Percentiles rank a stretch among this genome's conserved stretches.
Conservation (phyloP, 2,329 filamentous ascomycete genomes). For the Fusarium nematophilum region DNA sequence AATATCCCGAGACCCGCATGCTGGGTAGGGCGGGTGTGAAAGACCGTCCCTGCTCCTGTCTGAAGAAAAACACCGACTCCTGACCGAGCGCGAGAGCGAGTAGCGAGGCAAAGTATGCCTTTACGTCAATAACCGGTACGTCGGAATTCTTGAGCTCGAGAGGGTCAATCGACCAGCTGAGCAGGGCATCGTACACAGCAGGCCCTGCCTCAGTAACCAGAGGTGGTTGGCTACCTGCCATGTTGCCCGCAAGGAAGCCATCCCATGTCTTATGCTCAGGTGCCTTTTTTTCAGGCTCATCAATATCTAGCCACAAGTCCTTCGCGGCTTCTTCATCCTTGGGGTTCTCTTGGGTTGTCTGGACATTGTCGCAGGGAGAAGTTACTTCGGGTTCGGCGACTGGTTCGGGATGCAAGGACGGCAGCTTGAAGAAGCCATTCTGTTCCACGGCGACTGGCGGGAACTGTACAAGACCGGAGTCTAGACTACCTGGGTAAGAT, state of each 20-base stretch:
- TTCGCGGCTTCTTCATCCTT: slow-evolving; percentile 15
- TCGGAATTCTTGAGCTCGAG: slow-evolving; percentile 52
- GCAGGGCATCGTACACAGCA: slow-evolving; percentile 71
- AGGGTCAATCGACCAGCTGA: slow-evolving; percentile 57
- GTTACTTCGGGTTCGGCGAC: slow-evolving; percentile 16
- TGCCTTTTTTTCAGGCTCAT: slow-evolving; percentile 44
- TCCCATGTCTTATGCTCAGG: slow-evolving; percentile 76
- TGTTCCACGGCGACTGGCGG: slow-evolving; percentile 35
- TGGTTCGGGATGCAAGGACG: slow-evolving; percentile 22
- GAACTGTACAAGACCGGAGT: slow-evolving; percentile 33
- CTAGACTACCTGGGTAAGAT: slow-evolving; percentile 10
- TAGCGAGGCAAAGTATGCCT: slow-evolving; percentile 66
- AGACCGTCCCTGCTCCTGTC: slow-evolving; percentile 61
- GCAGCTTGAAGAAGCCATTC: slow-evolving; percentile 49
- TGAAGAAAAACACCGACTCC: slow-evolving; percentile 77
- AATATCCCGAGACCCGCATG: slow-evolving; percentile 67
- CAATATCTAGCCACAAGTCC: slow-evolving; percentile 60
- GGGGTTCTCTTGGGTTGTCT: slow-evolving; percentile 7
- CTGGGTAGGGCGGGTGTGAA: slow-evolving; percentile 63
- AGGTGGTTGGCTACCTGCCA: slow-evolving; percentile 53
- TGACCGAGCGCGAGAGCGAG: slow-evolving; percentile 76
- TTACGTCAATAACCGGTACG: slow-evolving; percentile 59
- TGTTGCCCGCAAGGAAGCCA: slow-evolving; percentile 62
- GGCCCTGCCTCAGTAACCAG: slow-evolving; percentile 78
- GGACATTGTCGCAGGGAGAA: slow-evolving; percentile 7